These are phyloP conservation scores for Diaporthe sp. DNA, from an alignment of 2,329 filamentous ascomycete species.

Conservation along the genomic window DNA sequence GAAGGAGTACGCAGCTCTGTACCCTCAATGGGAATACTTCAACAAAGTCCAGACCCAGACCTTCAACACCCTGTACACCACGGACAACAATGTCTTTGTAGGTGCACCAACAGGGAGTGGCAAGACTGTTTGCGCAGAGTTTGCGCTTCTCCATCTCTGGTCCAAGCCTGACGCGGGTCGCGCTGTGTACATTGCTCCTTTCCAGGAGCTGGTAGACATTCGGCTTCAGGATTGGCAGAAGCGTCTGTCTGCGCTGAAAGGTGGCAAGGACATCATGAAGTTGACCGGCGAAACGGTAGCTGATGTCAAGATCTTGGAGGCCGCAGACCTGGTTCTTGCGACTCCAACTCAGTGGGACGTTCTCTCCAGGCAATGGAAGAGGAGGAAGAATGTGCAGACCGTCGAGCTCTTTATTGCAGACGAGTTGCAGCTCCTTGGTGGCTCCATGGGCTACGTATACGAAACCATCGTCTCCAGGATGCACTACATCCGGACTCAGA, in stretches of 20 bases:
- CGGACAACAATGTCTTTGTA: conserved; percentile 93
- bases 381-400: conserved; percentile 93
- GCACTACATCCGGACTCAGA: conserved; percentile 93
- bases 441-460: conserved; percentile 88
- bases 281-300: conserved; percentile 92
- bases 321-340: conserved; percentile 89
- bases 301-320: conserved; percentile 89
- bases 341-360: conserved; percentile 97
- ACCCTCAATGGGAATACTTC: conserved; percentile 88
- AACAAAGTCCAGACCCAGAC: conserved; percentile 98
- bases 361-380: conserved; percentile 94
- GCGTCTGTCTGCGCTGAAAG: conserved; percentile 78
- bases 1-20: conserved; percentile 84
- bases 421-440: conserved; percentile 93
- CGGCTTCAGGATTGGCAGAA: conserved; percentile 88
- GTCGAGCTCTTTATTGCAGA: conserved; percentile 95
- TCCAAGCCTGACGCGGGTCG: conserved; percentile 77
- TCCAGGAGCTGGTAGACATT: conserved; percentile 91
- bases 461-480: conserved; percentile 98
- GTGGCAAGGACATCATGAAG: conserved; percentile 92
- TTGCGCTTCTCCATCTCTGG: conserved; percentile 93
- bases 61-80: conserved; percentile 92
- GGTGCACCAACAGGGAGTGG: conserved; percentile 95
- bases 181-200: conserved; percentile 94
- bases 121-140: conserved; percentile 97